Percentiles rank a stretch among this genome's conserved stretches.
Conservation (phyloP, 768 basidiomycete species). For the Tremella mesenterica region DNA sequence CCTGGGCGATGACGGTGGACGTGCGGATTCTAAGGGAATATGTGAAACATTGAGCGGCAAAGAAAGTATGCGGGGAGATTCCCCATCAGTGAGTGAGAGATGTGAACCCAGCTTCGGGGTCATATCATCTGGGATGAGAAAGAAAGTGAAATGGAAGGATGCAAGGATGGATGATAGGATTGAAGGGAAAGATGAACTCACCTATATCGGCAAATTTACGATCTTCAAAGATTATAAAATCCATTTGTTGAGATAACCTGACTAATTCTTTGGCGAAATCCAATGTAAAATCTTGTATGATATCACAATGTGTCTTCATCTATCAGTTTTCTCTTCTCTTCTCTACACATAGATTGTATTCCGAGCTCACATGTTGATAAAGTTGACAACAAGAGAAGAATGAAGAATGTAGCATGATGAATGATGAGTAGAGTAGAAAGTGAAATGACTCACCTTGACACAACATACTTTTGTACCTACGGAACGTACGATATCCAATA, state of each 20-base stretch:
- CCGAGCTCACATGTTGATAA: too few relatives aligned
- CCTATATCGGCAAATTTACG: constrained; percentile 99
- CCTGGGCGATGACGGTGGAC: neutral
- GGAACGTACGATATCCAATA: constrained; percentile 73
- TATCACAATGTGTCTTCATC: constrained; percentile 87
- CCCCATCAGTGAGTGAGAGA: constrained; percentile 2
- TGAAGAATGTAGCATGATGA: too few relatives aligned
- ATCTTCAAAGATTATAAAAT: constrained; percentile 96
- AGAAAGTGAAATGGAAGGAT: neutral
- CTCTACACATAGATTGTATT: neutral
- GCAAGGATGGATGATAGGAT: neutral
- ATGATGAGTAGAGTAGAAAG: too few relatives aligned
- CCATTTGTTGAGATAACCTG: constrained; percentile 65
- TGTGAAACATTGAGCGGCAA: neutral
- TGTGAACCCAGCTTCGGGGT: neutral
- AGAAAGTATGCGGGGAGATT: neutral
- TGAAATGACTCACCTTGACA: constrained; percentile 61
- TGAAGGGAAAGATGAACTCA: constrained; percentile 43
- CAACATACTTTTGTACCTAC: constrained; percentile 87
- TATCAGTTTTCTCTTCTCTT: neutral
- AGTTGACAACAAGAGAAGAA: too few relatives aligned
- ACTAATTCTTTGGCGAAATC: constrained; percentile 62
- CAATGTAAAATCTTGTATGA: constrained; percentile 80
- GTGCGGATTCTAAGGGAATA: neutral
- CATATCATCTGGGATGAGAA: neutral